A percentile compares a stretch with the other conserved stretches of the same genome.
These are phyloP conservation scores for Leishmania guyanensis DNA, from an alignment of 208 protist species.

Conservation along the genomic window DNA sequence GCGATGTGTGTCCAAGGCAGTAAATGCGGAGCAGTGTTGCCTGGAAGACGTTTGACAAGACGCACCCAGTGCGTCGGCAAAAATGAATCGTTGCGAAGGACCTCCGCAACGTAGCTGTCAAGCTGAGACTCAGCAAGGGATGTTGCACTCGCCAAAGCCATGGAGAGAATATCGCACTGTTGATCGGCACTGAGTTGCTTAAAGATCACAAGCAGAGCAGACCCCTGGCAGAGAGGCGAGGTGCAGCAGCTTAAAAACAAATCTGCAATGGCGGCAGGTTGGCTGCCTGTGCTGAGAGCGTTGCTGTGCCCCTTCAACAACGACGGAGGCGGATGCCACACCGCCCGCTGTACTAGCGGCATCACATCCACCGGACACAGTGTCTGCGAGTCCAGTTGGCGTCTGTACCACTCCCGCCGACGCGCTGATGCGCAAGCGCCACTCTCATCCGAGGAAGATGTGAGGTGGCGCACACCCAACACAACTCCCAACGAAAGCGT, in stretches of 20 bases:
- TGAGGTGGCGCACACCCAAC: background rate
- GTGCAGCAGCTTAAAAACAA: conserved; percentile 30
- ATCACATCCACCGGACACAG: conserved; percentile 27
- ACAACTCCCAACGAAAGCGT: background rate
- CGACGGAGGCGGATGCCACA: background rate
- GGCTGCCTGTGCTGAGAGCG: background rate
- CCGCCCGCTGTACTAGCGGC: conserved; percentile 19
- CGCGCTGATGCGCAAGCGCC: background rate
- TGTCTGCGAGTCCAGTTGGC: conserved; percentile 20
- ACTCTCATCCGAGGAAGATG: background rate
- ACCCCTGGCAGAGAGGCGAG: conserved; percentile 14
- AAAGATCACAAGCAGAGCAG: conserved; percentile 14
- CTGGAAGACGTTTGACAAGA: background rate
- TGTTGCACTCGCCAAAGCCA: background rate
- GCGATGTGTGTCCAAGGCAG: conserved; percentile 11
- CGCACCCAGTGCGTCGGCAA: conserved; percentile 14
- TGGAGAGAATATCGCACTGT: conserved; percentile 14
- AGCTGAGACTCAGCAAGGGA: background rate
- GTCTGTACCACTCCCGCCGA: conserved; percentile 30
- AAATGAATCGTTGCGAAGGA: conserved; percentile 7
- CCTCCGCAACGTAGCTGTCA: background rate
- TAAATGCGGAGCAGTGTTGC: background rate
- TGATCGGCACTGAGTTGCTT: conserved; percentile 24
- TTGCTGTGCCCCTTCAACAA: background rate
- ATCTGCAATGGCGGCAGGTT: conserved; percentile 17